These are phyloP conservation scores for Penicillium roqueforti DNA, from an alignment of 495 filamentous ascomycete genomes.

Conservation along the genomic window DNA sequence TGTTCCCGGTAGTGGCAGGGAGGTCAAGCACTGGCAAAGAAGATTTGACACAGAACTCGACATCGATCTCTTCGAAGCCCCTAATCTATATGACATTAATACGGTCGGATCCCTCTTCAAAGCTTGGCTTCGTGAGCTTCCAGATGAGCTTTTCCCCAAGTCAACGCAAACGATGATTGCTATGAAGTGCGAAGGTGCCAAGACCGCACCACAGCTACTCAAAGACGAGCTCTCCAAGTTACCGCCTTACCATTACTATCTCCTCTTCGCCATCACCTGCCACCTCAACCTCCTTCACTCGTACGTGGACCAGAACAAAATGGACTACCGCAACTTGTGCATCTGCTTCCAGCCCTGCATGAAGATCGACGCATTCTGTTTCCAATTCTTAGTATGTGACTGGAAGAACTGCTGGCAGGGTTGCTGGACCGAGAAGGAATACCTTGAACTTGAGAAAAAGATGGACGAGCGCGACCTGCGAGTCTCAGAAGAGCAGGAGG, in stretches of 20 bases:
- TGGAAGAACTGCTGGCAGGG: conserved; percentile 95
- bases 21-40: conserved; percentile 83
- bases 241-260: conserved; percentile 90
- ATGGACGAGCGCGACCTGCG: conserved; percentile 45
- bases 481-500: conserved; percentile 24
- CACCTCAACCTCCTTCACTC: conserved; percentile 83
- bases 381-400: conserved; percentile 85
- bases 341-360: conserved; percentile 94
- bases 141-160: conserved; percentile 85
- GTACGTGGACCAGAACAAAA: conserved; percentile 85
- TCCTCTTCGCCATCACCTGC: conserved; percentile 92
- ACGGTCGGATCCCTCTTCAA: conserved; percentile 91
- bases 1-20: conserved; percentile 75
- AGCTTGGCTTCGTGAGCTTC: conserved; percentile 88
- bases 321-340: conserved; percentile 88
- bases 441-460: conserved; percentile 65
- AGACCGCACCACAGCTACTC: conserved; percentile 70
- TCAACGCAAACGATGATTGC: conserved; percentile 68
- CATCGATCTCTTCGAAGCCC: conserved; percentile 77
- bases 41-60: conserved; percentile 85
- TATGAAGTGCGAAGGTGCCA: conserved; percentile 67
- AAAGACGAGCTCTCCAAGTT: conserved; percentile 87
- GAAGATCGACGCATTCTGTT: conserved; percentile 85
- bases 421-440: conserved; percentile 84
- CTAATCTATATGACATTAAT: conserved; percentile 88